These are phyloP conservation scores for Coniosporium apollinis DNA, from an alignment of 495 filamentous ascomycete species.

Conservation along the genomic window DNA sequence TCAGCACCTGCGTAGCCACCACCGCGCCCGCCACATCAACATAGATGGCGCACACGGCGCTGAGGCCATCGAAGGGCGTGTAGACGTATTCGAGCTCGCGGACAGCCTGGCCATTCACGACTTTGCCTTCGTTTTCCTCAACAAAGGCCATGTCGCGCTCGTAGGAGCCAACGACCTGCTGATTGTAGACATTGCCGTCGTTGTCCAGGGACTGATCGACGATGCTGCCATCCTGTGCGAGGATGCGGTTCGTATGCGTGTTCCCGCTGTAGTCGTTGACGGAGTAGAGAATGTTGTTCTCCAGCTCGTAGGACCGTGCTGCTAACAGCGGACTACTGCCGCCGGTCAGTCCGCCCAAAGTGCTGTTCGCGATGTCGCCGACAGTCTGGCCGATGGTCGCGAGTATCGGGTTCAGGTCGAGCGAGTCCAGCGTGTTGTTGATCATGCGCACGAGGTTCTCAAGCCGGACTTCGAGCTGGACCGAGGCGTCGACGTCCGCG, in stretches of 20 bases:
- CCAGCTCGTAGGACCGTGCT: slow-evolving; percentile 24
- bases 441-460: slow-evolving; percentile 40
- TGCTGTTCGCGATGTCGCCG: slow-evolving; percentile 29
- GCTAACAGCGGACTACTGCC: neutral
- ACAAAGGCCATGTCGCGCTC: slow-evolving; percentile 33
- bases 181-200: slow-evolving; percentile 26
- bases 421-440: slow-evolving; percentile 30
- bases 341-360: slow-evolving; percentile 18
- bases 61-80: slow-evolving; percentile 32
- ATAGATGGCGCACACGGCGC: slow-evolving; percentile 30
- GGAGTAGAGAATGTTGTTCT: slow-evolving; percentile 36
- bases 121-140: slow-evolving; percentile 32
- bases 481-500: slow-evolving; percentile 38
- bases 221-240: slow-evolving; percentile 37
- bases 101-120: slow-evolving; percentile 25
- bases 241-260: slow-evolving; percentile 37
- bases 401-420: slow-evolving; percentile 41
- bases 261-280: slow-evolving; percentile 38
- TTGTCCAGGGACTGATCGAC: slow-evolving; percentile 37
- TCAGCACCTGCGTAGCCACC: slow-evolving; percentile 31
- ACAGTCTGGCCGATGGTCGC: slow-evolving; percentile 34
- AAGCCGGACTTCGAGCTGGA: slow-evolving; percentile 37
- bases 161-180: slow-evolving; percentile 30
- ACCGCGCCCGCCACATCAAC: slow-evolving; percentile 29
- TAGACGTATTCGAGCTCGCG: slow-evolving; percentile 35